Evolutionary conservation across 306 rosid genomes (phyloP), one percentile per base, ranked within the genome.

Genomic region (Abrus precatorius): DNA sequence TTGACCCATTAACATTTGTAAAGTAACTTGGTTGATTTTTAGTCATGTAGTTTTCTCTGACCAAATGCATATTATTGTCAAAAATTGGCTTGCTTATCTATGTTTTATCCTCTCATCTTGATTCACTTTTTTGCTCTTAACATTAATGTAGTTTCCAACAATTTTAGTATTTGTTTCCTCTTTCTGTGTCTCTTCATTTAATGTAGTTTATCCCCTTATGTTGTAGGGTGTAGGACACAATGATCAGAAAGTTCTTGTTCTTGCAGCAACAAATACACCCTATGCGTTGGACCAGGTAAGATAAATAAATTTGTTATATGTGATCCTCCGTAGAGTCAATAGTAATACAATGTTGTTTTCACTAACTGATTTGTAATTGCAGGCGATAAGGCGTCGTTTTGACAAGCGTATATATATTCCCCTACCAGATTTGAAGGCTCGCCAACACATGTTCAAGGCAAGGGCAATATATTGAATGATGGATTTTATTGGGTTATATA

Each of bases 341-440:
- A 20, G 20, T 20, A 20, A 20, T 80, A 69, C 34, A 67, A 75
- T 11, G 60, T 34, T n/a, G 80, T 69, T 82, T 54, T 82, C 77
- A 72, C 90, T 81, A 52, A 86, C 65, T 40, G 48, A 40, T 77
- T 28, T 75, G 57, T 82, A 77, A 54, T 67, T 89, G 83, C 89
- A 96, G 99, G 98, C 99, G 55, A 93, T 96, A 67, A 90, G 99
- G 79, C 91, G 99, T 61, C 98, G 99, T 76, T 96, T 96, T 44
- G 99, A 96, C 82, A 96, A 96, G 91, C 98, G 98, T 30, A 96
- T 96, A 72, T 93, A 96, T 85, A 96, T 96, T 80, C 99, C 99
- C 36, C 98, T 96, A 41, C 99, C 99, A 75, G 99, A 96, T 79
- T 52, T 69, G 74, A 96, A 96, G 86, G 99, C 99, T 71, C 93